phyloP scores from a whole-genome alignment of 2,329 filamentous ascomycete species.

The Penicillium verrucosum region DNA sequence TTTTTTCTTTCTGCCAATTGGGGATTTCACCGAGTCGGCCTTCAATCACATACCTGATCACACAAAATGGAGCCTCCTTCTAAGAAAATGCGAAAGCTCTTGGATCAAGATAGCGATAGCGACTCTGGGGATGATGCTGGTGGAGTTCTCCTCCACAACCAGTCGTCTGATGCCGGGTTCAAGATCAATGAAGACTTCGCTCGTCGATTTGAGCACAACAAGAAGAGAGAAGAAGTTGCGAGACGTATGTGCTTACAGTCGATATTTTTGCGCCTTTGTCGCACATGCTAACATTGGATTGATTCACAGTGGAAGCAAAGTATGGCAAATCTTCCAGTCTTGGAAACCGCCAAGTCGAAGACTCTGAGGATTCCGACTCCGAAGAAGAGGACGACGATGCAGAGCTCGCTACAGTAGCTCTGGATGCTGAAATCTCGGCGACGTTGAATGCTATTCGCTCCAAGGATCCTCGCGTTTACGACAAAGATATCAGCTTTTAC shows the following conservation, averaged over 20 bases:
- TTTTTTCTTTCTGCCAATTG: constrained; percentile 34
- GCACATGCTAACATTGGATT: constrained; percentile 1
- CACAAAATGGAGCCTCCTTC: constrained; percentile 41
- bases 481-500: constrained; percentile 76
- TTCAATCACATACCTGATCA: constrained; percentile 1
- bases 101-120: constrained; percentile 42
- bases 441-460: constrained; percentile 82
- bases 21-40: not conserved
- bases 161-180: constrained; percentile 48
- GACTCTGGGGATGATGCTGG: constrained; percentile 41
- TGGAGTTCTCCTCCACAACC: constrained; percentile 35
- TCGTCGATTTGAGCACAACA: constrained; percentile 89
- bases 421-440: constrained; percentile 83
- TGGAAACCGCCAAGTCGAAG: constrained; percentile 42
- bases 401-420: constrained; percentile 76
- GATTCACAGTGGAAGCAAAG: constrained; percentile 78
- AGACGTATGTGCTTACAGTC: constrained; percentile 44
- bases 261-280: not conserved
- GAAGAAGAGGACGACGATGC: constrained; percentile 90
- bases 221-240: constrained; percentile 82
- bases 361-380: constrained; percentile 60
- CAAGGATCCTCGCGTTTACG: constrained; percentile 90
- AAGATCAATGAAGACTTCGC: constrained; percentile 92
- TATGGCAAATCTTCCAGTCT: constrained; percentile 53
- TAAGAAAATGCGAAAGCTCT: constrained; percentile 40